Percentiles rank a stretch among this genome's conserved stretches.
These are phyloP conservation scores for Talaromyces sp. DNA, from an alignment of 2,329 filamentous ascomycete genomes.

Conservation along the genomic window DNA sequence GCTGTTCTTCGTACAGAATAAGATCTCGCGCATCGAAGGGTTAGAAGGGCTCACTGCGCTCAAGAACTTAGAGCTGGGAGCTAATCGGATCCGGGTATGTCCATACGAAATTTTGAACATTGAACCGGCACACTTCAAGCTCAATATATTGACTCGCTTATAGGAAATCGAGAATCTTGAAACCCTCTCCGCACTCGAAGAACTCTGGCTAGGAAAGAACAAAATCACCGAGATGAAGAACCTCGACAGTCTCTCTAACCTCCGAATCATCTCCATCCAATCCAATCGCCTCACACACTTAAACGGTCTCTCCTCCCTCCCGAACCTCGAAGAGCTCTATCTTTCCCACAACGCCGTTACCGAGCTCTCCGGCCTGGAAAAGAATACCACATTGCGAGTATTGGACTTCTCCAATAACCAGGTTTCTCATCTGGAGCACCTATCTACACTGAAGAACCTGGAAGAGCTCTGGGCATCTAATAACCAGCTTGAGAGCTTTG, in stretches of 20 bases:
- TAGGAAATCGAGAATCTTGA: slow-evolving; percentile 83
- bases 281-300: slow-evolving; percentile 87
- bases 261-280: slow-evolving; percentile 90
- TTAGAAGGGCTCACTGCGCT: slow-evolving; percentile 74
- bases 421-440: slow-evolving; percentile 71
- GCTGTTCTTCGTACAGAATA: slow-evolving; percentile 92
- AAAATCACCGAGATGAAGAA: slow-evolving; percentile 85
- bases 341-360: slow-evolving; percentile 92
- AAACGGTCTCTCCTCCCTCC: slow-evolving; percentile 71
- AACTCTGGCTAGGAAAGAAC: slow-evolving; percentile 95
- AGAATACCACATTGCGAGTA: slow-evolving; percentile 68
- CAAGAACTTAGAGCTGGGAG: slow-evolving; percentile 84
- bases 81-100: slow-evolving; percentile 76
- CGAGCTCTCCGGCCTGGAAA: slow-evolving; percentile 71
- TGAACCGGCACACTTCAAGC: too few relatives aligned
- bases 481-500: slow-evolving; percentile 78
- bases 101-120: too few relatives aligned
- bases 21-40: slow-evolving; percentile 84
- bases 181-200: slow-evolving; percentile 73
- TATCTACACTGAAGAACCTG: slow-evolving; percentile 69
- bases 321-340: slow-evolving; percentile 87
- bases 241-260: slow-evolving; percentile 72
- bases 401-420: slow-evolving; percentile 91
- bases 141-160: background rate
- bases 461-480: slow-evolving; percentile 96